Evolutionary conservation across 495 filamentous ascomycete genomes (phyloP).

Genomic region (Penicillium atrosanguineum): DNA sequence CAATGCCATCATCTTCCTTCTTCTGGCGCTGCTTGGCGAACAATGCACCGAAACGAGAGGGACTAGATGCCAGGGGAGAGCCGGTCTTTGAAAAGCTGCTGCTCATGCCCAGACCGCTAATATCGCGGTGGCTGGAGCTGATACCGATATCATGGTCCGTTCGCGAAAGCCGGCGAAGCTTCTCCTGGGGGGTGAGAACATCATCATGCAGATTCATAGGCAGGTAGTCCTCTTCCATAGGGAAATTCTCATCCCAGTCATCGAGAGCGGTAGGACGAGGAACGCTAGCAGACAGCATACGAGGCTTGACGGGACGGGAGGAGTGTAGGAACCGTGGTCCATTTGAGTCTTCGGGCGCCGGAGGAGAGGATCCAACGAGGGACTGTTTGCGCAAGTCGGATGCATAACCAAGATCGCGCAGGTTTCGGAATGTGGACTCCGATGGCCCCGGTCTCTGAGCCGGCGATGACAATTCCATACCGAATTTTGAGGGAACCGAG

Average conservation of each 20-base stretch:
- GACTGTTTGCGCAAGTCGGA: constrained; percentile 54
- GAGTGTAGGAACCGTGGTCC: constrained; percentile 80
- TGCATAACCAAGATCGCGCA: constrained; percentile 86
- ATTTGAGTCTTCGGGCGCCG: constrained; percentile 49
- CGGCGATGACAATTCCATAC: constrained; percentile 78
- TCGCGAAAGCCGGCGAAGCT: constrained; percentile 77
- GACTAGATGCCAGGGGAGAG: constrained; percentile 75
- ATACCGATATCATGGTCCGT: constrained; percentile 62
- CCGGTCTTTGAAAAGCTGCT: constrained; percentile 71
- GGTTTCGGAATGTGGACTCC: constrained; percentile 65
- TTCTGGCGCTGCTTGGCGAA: constrained; percentile 72
- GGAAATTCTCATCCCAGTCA: constrained; percentile 81
- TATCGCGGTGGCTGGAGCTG: constrained; percentile 55
- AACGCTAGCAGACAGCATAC: constrained; percentile 76
- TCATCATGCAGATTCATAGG: constrained; percentile 88
- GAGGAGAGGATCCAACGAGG: constrained; percentile 64
- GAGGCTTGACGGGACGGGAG: constrained; percentile 65
- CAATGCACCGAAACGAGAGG: constrained; percentile 81
- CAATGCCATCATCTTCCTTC: constrained; percentile 67
- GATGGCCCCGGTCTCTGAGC: constrained; percentile 54
- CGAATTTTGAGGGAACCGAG: constrained; percentile 90
- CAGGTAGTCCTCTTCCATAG: constrained; percentile 91
- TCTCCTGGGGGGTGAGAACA: constrained; percentile 87
- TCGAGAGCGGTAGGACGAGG: constrained; percentile 62
- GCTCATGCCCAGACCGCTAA: constrained; percentile 59